Evolutionary conservation across 2,329 filamentous ascomycete genomes (phyloP).

Genomic region (Didymella lethalis): DNA sequence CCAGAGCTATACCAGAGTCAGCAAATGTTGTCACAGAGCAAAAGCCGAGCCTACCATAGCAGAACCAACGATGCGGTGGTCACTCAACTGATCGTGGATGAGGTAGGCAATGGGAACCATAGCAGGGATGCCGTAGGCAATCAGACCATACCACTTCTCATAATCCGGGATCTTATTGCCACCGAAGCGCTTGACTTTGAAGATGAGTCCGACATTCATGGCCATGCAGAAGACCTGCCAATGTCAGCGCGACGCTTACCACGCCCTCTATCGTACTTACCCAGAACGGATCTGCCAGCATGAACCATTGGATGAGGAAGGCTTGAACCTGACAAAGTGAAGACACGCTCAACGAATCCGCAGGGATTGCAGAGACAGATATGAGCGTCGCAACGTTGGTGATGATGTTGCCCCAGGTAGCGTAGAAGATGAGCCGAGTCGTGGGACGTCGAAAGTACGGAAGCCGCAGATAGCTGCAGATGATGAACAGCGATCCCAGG

Average conservation of each 20-base stretch:
- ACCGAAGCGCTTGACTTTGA: slow-evolving; percentile 75
- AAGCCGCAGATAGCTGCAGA: slow-evolving; percentile 73
- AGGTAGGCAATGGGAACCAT: slow-evolving; percentile 73
- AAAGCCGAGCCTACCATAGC: slow-evolving; percentile 61
- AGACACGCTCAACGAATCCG: slow-evolving; percentile 46
- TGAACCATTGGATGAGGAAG: slow-evolving; percentile 81
- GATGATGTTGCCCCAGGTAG: slow-evolving; percentile 81
- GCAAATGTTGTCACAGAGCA: neutral
- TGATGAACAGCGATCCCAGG: slow-evolving; percentile 73
- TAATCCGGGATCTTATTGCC: slow-evolving; percentile 69
- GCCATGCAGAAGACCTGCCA: slow-evolving; percentile 77
- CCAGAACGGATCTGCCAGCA: slow-evolving; percentile 29
- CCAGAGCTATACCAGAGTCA: slow-evolving; percentile 66
- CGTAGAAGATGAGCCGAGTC: slow-evolving; percentile 84
- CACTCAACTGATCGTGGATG: slow-evolving; percentile 64
- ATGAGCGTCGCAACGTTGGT: slow-evolving; percentile 80
- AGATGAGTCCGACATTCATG: slow-evolving; percentile 81
- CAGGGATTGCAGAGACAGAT: slow-evolving; percentile 65
- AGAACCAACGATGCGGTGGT: slow-evolving; percentile 73
- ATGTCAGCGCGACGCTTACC: slow-evolving; percentile 60
- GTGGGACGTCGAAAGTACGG: slow-evolving; percentile 83
- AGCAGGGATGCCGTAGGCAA: slow-evolving; percentile 77
- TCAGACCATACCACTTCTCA: slow-evolving; percentile 73
- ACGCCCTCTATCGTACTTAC: slow-evolving; percentile 67
- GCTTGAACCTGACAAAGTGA: slow-evolving; percentile 78